These are phyloP conservation scores for Yamadazyma scolyti DNA, from an alignment of 805 yeast species.

Conservation along the genomic window DNA sequence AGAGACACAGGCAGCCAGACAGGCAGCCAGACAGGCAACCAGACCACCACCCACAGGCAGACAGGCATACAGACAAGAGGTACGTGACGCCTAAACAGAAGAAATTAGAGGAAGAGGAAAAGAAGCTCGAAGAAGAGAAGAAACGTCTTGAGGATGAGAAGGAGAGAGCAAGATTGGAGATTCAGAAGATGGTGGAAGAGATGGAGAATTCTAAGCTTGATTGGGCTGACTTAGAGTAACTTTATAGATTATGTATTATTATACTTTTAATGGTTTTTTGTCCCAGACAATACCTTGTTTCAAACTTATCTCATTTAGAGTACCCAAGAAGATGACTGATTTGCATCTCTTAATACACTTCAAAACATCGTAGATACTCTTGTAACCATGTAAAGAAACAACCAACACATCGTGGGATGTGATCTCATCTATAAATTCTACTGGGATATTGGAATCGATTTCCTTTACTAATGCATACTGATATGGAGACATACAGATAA, in stretches of 20 bases:
- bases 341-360: conserved; percentile 7
- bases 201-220: conserved; percentile 11
- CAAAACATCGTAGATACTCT: conserved; percentile 5
- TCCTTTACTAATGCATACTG: conserved; percentile 10
- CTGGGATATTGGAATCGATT: not conserved
- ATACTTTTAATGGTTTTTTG: not conserved
- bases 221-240: conserved; percentile 14
- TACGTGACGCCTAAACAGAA: conserved; percentile 9
- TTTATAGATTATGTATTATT: conserved; percentile 1
- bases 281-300: not conserved
- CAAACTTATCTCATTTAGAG: not conserved
- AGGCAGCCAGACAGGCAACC: too few species aligned
- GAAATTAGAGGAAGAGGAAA: conserved; percentile 1
- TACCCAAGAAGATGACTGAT: too few species aligned
- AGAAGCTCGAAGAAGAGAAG: conserved; percentile 4
- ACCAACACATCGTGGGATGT: conserved; percentile 8
- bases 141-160: conserved; percentile 7
- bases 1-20: too few species aligned
- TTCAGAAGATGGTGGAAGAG: conserved; percentile 11
- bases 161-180: conserved; percentile 7
- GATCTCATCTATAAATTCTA: conserved; percentile 1
- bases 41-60: conserved; percentile 1
- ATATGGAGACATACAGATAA: conserved; percentile 7
- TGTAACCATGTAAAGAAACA: conserved; percentile 8
- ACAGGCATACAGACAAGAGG: not conserved